Percentiles rank a stretch among this genome's conserved stretches.
Evolutionary conservation across 139 green algal genomes (phyloP).

Genomic region (Chlorella ohadii): DNA sequence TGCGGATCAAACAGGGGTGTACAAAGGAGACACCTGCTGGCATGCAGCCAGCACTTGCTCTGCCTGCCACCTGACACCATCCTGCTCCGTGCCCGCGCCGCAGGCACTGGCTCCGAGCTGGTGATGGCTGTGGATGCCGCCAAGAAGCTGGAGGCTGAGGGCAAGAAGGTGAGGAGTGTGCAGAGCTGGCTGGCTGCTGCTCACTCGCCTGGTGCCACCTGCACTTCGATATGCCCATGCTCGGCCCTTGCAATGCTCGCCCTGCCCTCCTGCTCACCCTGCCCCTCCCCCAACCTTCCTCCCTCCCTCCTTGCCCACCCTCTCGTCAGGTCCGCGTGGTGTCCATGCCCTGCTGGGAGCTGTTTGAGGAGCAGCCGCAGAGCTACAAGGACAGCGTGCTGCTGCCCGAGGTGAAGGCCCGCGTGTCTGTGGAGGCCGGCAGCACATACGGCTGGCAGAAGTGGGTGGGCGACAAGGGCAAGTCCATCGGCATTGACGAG

Average conservation of each 20-base stretch:
- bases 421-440: constrained; percentile 94
- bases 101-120: constrained; percentile 91
- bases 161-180: constrained; percentile 73
- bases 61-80: background rate
- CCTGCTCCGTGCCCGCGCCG: background rate
- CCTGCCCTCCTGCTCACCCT: background rate
- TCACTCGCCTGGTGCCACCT: too few species aligned
- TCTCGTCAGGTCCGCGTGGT: constrained; percentile 80
- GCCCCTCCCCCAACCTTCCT: background rate
- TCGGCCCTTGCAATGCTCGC: too few species aligned
- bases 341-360: constrained; percentile 96
- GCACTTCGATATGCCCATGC: too few species aligned
- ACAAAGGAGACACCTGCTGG: too few species aligned
- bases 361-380: constrained; percentile 93
- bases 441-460: constrained; percentile 93
- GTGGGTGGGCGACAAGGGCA: constrained; percentile 84
- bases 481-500: constrained; percentile 88
- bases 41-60: too few species aligned
- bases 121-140: constrained; percentile 86
- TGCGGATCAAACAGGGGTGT: too few species aligned
- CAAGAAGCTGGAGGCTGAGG: constrained; percentile 81
- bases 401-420: constrained; percentile 71
- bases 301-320: background rate
- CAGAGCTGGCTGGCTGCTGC: background rate
- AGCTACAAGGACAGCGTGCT: constrained; percentile 68